A percentile compares a stretch with the other conserved stretches of the same genome.
Evolutionary conservation across 1,284 basidiomycete species (phyloP).

Genomic region (Microstroma glucosiphilum): DNA sequence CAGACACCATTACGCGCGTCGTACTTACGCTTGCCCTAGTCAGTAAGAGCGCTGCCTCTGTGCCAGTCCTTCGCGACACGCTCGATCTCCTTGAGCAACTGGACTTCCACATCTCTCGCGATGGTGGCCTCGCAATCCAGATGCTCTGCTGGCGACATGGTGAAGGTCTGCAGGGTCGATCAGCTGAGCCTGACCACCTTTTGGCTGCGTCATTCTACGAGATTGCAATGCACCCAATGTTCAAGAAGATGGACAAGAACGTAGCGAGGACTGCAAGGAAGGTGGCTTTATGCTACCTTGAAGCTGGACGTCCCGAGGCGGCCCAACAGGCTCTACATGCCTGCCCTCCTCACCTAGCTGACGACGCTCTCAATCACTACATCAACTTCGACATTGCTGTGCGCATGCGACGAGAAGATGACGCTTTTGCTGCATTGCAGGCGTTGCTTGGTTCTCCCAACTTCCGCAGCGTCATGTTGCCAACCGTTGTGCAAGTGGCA

Average conservation of each 20-base stretch:
- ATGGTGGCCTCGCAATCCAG: background rate
- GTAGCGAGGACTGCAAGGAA: background rate
- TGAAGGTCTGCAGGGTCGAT: background rate
- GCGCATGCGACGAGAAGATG: background rate
- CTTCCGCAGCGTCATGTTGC: background rate
- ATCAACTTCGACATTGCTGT: background rate
- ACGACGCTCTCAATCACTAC: background rate
- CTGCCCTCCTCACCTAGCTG: background rate
- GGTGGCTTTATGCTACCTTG: background rate
- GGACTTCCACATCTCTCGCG: background rate
- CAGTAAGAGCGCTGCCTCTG: background rate
- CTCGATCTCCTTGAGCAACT: background rate
- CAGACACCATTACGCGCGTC: background rate
- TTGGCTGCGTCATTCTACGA: background rate
- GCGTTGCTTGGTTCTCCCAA: background rate
- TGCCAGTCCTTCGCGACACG: background rate
- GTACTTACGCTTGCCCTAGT: background rate
- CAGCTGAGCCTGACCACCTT: background rate
- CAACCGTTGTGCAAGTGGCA: background rate
- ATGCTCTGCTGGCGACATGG: background rate
- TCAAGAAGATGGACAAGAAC: background rate
- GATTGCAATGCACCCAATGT: background rate
- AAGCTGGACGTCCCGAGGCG: background rate
- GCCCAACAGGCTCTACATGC: background rate
- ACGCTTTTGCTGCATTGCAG: background rate